A percentile compares a stretch with the other conserved stretches of the same genome.
These are phyloP conservation scores for Plasmodium reichenowi DNA, from an alignment of 169 alveolate genomes.

Conservation along the genomic window DNA sequence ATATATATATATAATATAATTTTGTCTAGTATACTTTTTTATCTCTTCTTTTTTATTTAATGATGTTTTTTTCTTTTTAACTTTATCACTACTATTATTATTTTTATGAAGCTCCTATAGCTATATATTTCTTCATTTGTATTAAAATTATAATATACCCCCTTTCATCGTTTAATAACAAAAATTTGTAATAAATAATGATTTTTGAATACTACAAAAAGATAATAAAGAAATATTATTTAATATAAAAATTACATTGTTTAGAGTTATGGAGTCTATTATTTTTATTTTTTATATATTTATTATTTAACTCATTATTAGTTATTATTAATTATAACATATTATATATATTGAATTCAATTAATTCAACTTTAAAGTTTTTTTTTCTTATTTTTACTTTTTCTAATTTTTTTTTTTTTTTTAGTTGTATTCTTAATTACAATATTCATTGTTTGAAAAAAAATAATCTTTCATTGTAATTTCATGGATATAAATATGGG, in stretches of 20 bases:
- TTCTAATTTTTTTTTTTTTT: slow-evolving; percentile 27
- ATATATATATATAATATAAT: slow-evolving; percentile 9
- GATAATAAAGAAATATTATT: slow-evolving; percentile 32
- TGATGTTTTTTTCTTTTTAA: neutral
- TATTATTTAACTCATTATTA: slow-evolving; percentile 49
- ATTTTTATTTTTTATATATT: slow-evolving; percentile 33
- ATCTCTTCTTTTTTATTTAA: slow-evolving; percentile 4
- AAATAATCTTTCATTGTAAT: no score
- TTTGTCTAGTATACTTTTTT: neutral
- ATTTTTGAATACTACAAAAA: slow-evolving; percentile 38
- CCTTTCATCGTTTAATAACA: slow-evolving; percentile 67
- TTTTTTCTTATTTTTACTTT: slow-evolving; percentile 5
- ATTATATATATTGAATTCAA: slow-evolving; percentile 52
- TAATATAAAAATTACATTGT: slow-evolving; percentile 21
- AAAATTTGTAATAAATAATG: slow-evolving; percentile 33
- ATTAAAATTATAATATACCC: slow-evolving; percentile 42
- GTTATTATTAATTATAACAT: slow-evolving; percentile 30
- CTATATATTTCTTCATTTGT: neutral
- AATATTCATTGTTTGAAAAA: no score
- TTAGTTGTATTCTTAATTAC: no score
- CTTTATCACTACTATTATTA: neutral
- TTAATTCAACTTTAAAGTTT: slow-evolving; percentile 34
- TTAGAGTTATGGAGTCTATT: slow-evolving; percentile 40
- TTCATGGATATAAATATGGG: no score
- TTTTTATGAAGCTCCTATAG: neutral